Percentiles rank a stretch among this genome's conserved stretches.
Evolutionary conservation across 2,329 filamentous ascomycete genomes (phyloP).

Genomic region (Alternaria rosae): DNA sequence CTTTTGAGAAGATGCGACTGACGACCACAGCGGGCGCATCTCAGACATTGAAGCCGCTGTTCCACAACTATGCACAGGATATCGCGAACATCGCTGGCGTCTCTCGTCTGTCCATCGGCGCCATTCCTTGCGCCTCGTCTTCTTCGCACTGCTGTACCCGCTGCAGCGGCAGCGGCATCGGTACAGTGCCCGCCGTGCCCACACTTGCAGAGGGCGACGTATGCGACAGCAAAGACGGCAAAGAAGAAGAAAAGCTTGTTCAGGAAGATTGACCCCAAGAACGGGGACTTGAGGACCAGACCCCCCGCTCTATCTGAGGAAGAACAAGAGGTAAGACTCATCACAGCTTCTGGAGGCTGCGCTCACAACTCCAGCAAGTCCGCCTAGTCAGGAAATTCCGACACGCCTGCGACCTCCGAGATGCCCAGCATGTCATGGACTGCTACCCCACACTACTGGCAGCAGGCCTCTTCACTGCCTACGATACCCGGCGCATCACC

Average conservation of each 20-base stretch:
- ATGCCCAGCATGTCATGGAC: slow-evolving; percentile 29
- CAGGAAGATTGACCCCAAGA: background rate
- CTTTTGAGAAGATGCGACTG: slow-evolving; percentile 11
- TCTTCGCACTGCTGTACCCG: slow-evolving; percentile 25
- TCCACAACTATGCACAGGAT: slow-evolving; percentile 29
- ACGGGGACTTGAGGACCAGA: background rate
- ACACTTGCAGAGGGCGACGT: slow-evolving; percentile 12
- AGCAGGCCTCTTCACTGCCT: slow-evolving; percentile 15
- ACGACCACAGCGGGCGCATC: slow-evolving; percentile 1
- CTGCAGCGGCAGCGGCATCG: slow-evolving; percentile 9
- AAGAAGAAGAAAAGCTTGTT: background rate
- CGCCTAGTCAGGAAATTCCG: slow-evolving; percentile 23
- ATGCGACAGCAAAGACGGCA: slow-evolving; percentile 23
- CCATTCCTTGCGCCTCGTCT: slow-evolving; percentile 48
- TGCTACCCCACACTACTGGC: slow-evolving; percentile 37
- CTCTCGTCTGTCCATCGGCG: slow-evolving; percentile 43
- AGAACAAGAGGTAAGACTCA: background rate
- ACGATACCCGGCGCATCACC: slow-evolving; percentile 43
- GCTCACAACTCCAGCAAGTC: slow-evolving; percentile 2
- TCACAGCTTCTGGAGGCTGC: background rate
- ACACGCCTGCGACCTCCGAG: slow-evolving; percentile 24
- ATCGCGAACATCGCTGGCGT: slow-evolving; percentile 36
- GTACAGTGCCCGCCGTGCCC: slow-evolving; percentile 11
- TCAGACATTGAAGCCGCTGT: background rate
- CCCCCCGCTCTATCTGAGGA: background rate